Percentiles rank a stretch among this genome's conserved stretches.
These are phyloP conservation scores for Candida tibetensis DNA, from an alignment of 805 yeast genomes.

Conservation along the genomic window DNA sequence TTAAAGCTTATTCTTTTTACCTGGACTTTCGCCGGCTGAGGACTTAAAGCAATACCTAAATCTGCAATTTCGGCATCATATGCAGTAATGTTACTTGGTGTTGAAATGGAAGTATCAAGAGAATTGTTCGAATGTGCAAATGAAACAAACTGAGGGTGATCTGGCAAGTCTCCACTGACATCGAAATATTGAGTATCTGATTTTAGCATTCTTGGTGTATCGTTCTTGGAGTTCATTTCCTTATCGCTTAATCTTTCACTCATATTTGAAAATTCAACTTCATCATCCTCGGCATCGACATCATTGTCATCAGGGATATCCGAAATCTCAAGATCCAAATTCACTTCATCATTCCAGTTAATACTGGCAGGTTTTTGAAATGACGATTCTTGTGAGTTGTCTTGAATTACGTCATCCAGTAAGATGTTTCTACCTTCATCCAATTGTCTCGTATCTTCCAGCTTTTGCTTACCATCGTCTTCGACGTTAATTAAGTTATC, in stretches of 20 bases:
- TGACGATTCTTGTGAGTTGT: conserved; percentile 24
- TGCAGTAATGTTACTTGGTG: conserved; percentile 37
- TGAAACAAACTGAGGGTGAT: conserved; percentile 1
- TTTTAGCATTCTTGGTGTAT: conserved; percentile 7
- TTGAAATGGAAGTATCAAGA: conserved; percentile 23
- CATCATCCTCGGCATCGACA: conserved; percentile 1
- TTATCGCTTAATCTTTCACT: background rate
- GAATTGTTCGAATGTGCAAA: conserved; percentile 9
- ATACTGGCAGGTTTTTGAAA: conserved; percentile 40
- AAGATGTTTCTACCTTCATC: background rate
- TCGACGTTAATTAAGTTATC: conserved; percentile 34
- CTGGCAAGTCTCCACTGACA: conserved; percentile 14
- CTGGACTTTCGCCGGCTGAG: conserved; percentile 27
- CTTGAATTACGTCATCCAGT: conserved; percentile 2
- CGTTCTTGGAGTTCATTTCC: background rate
- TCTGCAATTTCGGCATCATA: conserved; percentile 42
- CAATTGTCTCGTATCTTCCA: background rate
- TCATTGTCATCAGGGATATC: conserved; percentile 12
- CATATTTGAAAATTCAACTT: background rate
- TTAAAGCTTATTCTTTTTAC: conserved; percentile 24
- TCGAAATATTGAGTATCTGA: conserved; percentile 23
- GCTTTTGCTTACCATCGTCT: conserved; percentile 11
- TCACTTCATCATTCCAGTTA: conserved; percentile 41
- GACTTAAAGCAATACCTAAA: conserved; percentile 42
- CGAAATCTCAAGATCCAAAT: conserved; percentile 28